Evolutionary conservation across 2,329 filamentous ascomycete species (phyloP).

Genomic region (Fonsecaea nubica): DNA sequence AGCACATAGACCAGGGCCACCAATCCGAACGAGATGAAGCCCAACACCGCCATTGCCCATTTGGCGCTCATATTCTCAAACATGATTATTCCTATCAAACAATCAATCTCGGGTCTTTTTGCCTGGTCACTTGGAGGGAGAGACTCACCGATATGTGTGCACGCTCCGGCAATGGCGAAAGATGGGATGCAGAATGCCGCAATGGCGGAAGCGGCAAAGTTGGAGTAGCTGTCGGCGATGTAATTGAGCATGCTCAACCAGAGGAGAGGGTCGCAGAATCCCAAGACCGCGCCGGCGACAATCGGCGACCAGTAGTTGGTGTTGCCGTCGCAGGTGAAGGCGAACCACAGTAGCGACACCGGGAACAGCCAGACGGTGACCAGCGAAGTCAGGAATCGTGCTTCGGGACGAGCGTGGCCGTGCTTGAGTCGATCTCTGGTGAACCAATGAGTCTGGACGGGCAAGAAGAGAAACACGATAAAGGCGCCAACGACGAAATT

Average conservation of each 20-base stretch:
- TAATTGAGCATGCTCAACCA: slow-evolving; percentile 54
- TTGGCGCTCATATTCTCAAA: slow-evolving; percentile 48
- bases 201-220: slow-evolving; percentile 51
- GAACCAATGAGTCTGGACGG: slow-evolving; percentile 53
- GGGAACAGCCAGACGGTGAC: slow-evolving; percentile 53
- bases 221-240: slow-evolving; percentile 52
- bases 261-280: slow-evolving; percentile 51
- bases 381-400: slow-evolving; percentile 51
- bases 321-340: slow-evolving; percentile 45
- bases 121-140: not conserved
- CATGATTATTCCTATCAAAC: slow-evolving; percentile 41
- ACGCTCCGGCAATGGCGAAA: slow-evolving; percentile 50
- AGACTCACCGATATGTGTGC: slow-evolving; percentile 48
- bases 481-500: slow-evolving; percentile 49
- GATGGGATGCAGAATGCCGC: slow-evolving; percentile 53
- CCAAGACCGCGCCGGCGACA: slow-evolving; percentile 49
- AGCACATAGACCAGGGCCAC: slow-evolving; percentile 51
- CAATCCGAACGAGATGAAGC: slow-evolving; percentile 49
- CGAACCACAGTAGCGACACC: slow-evolving; percentile 52
- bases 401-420: slow-evolving; percentile 46
- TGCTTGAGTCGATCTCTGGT: slow-evolving; percentile 48
- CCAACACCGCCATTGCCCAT: slow-evolving; percentile 52
- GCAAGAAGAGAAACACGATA: slow-evolving; percentile 47
- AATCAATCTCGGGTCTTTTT: too few species aligned
- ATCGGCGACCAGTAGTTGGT: slow-evolving; percentile 52